Evolutionary conservation across 306 rosid genomes (phyloP).

Genomic region (Vicia villosa): DNA sequence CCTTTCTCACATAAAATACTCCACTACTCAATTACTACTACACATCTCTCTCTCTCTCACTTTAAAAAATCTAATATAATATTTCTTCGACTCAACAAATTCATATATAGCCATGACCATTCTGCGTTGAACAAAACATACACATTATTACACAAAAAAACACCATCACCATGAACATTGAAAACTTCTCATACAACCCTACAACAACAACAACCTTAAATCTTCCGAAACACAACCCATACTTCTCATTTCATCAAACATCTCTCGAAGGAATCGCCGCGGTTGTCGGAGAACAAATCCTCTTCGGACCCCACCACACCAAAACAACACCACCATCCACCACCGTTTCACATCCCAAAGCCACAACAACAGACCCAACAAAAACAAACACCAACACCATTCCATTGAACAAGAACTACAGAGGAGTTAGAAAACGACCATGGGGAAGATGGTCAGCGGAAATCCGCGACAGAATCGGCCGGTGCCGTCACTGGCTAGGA

Average conservation of each 20-base stretch:
- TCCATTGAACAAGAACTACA: conserved; percentile 41
- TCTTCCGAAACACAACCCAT: neutral
- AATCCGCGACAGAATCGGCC: conserved; percentile 80
- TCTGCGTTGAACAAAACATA: neutral
- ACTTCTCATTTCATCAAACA: conserved; percentile 18
- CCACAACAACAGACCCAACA: neutral
- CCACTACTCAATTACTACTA: neutral
- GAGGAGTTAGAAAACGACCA: conserved; percentile 91
- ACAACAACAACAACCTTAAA: neutral
- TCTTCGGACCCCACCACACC: conserved; percentile 47
- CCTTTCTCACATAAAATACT: conserved; percentile 6
- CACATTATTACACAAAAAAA: neutral
- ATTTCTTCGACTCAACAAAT: neutral
- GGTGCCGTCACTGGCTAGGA: conserved; percentile 92
- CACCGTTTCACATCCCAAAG: neutral
- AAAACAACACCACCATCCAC: conserved; percentile 5
- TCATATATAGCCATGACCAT: conserved; percentile 4
- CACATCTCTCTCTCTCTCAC: neutral
- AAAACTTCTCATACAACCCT: conserved; percentile 17
- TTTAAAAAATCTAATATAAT: neutral
- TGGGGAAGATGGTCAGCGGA: conserved; percentile 98
- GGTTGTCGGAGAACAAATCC: conserved; percentile 69
- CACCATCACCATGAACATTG: conserved; percentile 21
- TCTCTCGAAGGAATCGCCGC: conserved; percentile 84
- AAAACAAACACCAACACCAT: neutral